These are phyloP conservation scores for Vitis hybrid DNA, from an alignment of 177 flowering plant species.

Conservation along the genomic window DNA sequence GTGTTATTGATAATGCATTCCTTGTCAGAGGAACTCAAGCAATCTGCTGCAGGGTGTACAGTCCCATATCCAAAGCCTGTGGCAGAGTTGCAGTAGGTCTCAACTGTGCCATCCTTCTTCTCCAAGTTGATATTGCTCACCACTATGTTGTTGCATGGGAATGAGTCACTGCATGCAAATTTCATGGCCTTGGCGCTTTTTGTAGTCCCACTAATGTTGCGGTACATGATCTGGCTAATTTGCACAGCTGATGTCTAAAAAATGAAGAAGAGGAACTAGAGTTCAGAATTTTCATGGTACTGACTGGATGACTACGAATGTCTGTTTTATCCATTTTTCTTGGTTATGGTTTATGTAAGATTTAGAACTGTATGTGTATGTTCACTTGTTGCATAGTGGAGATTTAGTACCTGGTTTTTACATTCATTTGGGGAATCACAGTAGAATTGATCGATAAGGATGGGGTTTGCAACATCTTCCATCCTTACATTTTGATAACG, in stretches of 20 bases:
- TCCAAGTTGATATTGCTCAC: constrained; percentile 62
- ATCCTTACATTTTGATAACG: constrained; percentile 75
- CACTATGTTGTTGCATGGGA: constrained; percentile 74
- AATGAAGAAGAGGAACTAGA: background rate
- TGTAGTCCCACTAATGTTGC: constrained; percentile 76
- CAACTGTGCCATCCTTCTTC: constrained; percentile 58
- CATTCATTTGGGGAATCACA: constrained; percentile 84
- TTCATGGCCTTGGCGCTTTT: constrained; percentile 69
- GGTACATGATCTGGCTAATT: constrained; percentile 68
- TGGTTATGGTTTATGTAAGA: background rate
- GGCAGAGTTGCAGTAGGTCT: constrained; percentile 80
- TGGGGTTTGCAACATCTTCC: constrained; percentile 84
- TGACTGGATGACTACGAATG: background rate
- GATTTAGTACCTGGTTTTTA: constrained; percentile 65
- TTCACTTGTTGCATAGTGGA: background rate
- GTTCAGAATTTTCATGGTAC: background rate
- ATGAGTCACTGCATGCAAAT: constrained; percentile 83
- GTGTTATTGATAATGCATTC: constrained; percentile 5
- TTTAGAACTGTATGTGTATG: background rate
- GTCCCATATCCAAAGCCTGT: constrained; percentile 58
- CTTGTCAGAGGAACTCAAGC: constrained; percentile 47
- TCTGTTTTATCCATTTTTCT: background rate
- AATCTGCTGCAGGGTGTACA: constrained; percentile 77
- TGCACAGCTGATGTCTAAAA: constrained; percentile 71
- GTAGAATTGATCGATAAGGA: constrained; percentile 93